Percentiles rank a stretch among this genome's conserved stretches.
These are phyloP conservation scores for Podila minutissima DNA, from an alignment of 192 early-diverging fungal genomes.

Conservation along the genomic window DNA sequence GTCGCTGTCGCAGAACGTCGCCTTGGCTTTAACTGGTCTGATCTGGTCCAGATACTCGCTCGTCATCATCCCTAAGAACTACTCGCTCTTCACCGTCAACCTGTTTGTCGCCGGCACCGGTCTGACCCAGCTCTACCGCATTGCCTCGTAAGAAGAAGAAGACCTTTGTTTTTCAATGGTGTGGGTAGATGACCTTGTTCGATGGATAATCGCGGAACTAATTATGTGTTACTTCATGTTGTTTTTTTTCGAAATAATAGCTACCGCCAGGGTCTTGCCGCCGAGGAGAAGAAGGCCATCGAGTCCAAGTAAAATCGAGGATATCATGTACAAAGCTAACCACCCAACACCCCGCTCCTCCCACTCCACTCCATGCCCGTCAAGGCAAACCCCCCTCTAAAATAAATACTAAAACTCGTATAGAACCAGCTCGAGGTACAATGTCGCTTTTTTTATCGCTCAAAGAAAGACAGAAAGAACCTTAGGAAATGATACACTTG, in stretches of 20 bases:
- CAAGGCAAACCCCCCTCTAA: neutral
- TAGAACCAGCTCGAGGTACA: neutral
- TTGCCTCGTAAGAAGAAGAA: conserved; percentile 66
- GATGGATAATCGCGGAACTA: neutral
- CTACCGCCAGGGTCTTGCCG: conserved; percentile 31
- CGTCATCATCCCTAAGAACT: conserved; percentile 95
- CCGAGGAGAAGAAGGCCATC: conserved; percentile 11
- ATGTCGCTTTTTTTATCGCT: neutral
- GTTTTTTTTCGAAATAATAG: conserved; percentile 3
- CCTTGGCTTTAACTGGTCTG: conserved; percentile 91
- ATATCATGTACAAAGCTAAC: too few relatives aligned
- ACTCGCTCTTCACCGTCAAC: conserved; percentile 90
- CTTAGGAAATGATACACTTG: conserved; percentile 37
- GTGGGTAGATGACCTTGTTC: neutral
- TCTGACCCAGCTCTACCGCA: conserved; percentile 85
- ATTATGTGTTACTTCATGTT: neutral
- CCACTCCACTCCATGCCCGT: neutral
- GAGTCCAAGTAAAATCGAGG: conserved; percentile 7
- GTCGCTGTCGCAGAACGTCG: conserved; percentile 84
- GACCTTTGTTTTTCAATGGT: neutral
- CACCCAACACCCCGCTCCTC: too few relatives aligned
- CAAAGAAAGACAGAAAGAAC: neutral
- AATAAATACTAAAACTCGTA: neutral
- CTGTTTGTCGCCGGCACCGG: conserved; percentile 93
- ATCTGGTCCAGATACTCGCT: conserved; percentile 98